These are phyloP conservation scores for Syncephalastrum contaminatum DNA, from an alignment of 371 early-diverging fungal species.

Conservation along the genomic window DNA sequence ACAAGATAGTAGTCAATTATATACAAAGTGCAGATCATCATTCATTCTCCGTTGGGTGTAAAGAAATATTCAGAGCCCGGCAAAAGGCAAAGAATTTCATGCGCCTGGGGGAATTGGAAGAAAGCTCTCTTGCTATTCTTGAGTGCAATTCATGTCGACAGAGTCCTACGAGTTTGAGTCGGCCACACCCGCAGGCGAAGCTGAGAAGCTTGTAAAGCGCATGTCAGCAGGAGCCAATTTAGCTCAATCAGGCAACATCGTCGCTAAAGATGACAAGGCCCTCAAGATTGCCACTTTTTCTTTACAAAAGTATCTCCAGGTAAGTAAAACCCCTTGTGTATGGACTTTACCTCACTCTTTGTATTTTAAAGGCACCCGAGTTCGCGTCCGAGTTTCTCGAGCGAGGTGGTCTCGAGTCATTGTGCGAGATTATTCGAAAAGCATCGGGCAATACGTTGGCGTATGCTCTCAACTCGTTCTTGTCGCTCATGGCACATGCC, in stretches of 20 bases:
- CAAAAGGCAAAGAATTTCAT: no score
- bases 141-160: no score
- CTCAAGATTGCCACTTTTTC: conserved; percentile 66
- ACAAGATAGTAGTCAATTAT: no score
- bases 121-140: no score
- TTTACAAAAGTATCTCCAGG: conserved; percentile 68
- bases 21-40: no score
- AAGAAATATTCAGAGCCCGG: no score
- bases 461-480: conserved; percentile 68
- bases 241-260: conserved; percentile 15
- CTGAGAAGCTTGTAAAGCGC: conserved; percentile 40
- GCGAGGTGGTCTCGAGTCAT: conserved; percentile 58
- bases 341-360: background rate
- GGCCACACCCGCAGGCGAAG: conserved; percentile 41
- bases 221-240: conserved; percentile 35
- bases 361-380: conserved; percentile 57
- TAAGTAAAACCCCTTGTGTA: conserved; percentile 18
- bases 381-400: conserved; percentile 70
- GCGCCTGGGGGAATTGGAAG: no score
- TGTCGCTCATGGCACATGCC: conserved; percentile 69
- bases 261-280: conserved; percentile 51
- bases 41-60: no score
- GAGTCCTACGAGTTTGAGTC: conserved; percentile 29
- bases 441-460: conserved; percentile 69
- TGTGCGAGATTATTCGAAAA: conserved; percentile 61